These are phyloP conservation scores for Physcomitrium patens DNA, from an alignment of 225 moss, liverwort and hornwort genomes.

Conservation along the genomic window DNA sequence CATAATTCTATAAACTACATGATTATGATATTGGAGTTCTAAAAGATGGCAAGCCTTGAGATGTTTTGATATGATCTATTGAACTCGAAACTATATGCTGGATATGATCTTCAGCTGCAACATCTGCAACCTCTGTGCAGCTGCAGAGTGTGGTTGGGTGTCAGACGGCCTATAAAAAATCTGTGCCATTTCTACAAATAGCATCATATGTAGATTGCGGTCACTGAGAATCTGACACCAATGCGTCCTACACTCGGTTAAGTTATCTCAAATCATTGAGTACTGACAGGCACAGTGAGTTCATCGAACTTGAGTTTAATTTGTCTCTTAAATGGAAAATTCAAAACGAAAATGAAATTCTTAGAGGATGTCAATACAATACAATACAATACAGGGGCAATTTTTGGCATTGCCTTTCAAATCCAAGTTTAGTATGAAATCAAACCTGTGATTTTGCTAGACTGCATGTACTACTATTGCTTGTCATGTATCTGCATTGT, in stretches of 20 bases:
- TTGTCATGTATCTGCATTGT: neutral
- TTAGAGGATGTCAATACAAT: neutral
- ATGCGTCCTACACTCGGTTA: neutral
- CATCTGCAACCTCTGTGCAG: no score
- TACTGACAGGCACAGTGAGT: neutral
- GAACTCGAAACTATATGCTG: slow-evolving; percentile 14
- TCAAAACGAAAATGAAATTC: neutral
- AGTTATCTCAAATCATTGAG: neutral
- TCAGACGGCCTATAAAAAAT: neutral
- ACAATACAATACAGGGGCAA: neutral
- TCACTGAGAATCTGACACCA: neutral
- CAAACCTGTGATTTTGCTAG: neutral
- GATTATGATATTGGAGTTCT: neutral
- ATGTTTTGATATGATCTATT: slow-evolving; percentile 7
- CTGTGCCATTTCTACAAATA: neutral
- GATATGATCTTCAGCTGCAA: slow-evolving; percentile 5
- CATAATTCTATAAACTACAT: neutral
- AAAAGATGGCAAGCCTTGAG: neutral
- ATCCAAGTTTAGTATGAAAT: neutral
- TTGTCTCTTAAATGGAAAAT: no score
- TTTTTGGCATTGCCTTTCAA: neutral
- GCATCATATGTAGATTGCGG: neutral
- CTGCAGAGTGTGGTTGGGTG: slow-evolving; percentile 10
- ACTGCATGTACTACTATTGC: neutral
- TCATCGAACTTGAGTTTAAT: neutral